Conservation (phyloP, 2,329 filamentous ascomycete genomes). For the Colletotrichum godetiae region DNA sequence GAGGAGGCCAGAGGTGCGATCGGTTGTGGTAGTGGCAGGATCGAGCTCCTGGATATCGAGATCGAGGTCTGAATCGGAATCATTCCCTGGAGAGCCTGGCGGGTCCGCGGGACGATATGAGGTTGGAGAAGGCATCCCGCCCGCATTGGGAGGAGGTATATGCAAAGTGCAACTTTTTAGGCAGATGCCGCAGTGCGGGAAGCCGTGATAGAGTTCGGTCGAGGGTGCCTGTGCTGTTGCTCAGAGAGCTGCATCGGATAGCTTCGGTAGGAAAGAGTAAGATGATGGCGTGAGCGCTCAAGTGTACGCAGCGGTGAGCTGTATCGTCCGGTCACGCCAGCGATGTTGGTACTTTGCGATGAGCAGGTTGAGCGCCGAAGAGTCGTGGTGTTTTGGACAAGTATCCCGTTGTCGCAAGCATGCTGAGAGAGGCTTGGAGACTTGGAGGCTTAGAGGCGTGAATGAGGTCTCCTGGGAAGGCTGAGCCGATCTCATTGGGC, state of each 20-base stretch:
- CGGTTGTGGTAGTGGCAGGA: conserved; percentile 56
- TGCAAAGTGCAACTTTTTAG: conserved; percentile 26
- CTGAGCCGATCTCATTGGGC: conserved; percentile 22
- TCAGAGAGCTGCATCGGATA: conserved; percentile 33
- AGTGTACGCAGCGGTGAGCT: not conserved
- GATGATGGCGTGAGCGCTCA: not conserved
- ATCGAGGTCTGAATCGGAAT: conserved; percentile 83
- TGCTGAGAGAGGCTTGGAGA: conserved; percentile 13
- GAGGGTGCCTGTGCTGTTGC: conserved; percentile 28
- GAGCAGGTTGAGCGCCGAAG: not conserved
- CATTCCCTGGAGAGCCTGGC: conserved; percentile 73
- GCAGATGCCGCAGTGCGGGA: conserved; percentile 11
- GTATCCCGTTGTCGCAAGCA: conserved; percentile 21
- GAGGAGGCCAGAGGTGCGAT: conserved; percentile 42
- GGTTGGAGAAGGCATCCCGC: conserved; percentile 69
- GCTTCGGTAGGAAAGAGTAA: conserved; percentile 15
- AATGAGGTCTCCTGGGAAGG: conserved; percentile 12
- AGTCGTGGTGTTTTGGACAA: conserved; percentile 25
- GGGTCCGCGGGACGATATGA: conserved; percentile 66
- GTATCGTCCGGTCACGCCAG: not conserved
- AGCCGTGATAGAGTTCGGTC: conserved; percentile 32
- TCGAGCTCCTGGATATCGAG: conserved; percentile 85
- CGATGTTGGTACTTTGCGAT: not conserved
- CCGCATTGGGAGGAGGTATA: conserved; percentile 32
- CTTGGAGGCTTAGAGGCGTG: not conserved